Conservation (phyloP, 75 land plant genomes). For the Cupressus sempervirens region DNA sequence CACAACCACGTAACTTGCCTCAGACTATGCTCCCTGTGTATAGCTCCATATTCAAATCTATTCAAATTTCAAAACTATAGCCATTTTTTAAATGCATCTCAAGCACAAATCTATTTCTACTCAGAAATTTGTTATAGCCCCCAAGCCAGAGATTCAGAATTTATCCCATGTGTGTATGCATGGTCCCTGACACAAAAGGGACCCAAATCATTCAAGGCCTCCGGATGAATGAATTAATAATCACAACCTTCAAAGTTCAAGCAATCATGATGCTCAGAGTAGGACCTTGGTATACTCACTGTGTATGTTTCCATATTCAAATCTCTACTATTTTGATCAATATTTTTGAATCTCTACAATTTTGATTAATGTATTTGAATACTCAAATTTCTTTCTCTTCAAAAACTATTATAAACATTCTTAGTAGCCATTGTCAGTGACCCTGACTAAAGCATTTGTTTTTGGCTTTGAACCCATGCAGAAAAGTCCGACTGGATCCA, state of each 20-base stretch:
- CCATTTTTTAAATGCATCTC: background rate
- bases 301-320: background rate
- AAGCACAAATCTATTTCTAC: background rate
- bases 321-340: background rate
- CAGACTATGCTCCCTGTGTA: background rate
- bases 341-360: background rate
- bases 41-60: background rate
- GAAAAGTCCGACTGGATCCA: constrained; percentile 3
- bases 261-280: background rate
- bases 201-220: constrained; percentile 2
- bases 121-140: background rate
- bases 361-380: background rate
- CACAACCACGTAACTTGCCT: background rate
- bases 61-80: background rate
- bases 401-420: background rate
- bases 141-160: background rate
- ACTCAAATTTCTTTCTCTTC: background rate
- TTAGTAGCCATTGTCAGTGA: background rate
- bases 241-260: background rate
- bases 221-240: background rate
- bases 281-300: background rate
- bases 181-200: background rate
- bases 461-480: background rate
- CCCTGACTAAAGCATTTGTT: background rate
- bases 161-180: background rate